phyloP scores from a whole-genome alignment of 2,329 filamentous ascomycete species.

The Cordyceps cateniannulata region DNA sequence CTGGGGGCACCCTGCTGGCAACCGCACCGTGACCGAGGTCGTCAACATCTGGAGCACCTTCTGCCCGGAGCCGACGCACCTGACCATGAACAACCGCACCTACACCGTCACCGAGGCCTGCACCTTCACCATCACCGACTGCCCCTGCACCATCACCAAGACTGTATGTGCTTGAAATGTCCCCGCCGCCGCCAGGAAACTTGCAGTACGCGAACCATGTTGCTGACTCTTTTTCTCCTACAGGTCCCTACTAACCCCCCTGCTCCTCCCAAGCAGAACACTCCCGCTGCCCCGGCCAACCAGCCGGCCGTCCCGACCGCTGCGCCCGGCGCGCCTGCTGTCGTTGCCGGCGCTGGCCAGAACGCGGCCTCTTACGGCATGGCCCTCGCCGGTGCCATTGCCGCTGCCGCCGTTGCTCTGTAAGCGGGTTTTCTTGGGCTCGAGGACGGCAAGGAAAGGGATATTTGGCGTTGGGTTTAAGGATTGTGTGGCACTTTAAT shows the following conservation, averaged over 20 bases:
- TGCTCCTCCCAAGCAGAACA: background rate
- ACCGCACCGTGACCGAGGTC: constrained; percentile 25
- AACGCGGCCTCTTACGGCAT: constrained; percentile 17
- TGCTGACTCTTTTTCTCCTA: constrained; percentile 14
- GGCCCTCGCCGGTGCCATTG: constrained; percentile 22
- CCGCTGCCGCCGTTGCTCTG: constrained; percentile 20
- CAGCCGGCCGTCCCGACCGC: background rate
- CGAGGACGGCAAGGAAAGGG: background rate
- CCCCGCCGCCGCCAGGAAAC: no score
- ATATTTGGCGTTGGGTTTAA: background rate
- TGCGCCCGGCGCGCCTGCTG: constrained; percentile 1
- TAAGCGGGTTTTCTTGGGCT: constrained; percentile 16
- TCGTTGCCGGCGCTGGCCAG: constrained; percentile 16
- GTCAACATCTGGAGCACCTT: constrained; percentile 32
- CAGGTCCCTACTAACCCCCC: background rate
- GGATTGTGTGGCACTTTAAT: background rate
- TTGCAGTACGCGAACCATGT: no score
- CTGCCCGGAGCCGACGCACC: constrained; percentile 42
- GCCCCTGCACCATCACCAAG: constrained; percentile 40
- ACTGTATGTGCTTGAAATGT: background rate
- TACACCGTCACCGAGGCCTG: constrained; percentile 50
- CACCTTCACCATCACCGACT: constrained; percentile 49
- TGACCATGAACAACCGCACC: constrained; percentile 43
- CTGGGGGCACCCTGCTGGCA: background rate
- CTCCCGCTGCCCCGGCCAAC: background rate